Base-by-base conservation (phyloP, 495 filamentous ascomycete species). In the Pseudoneurospora amorphoporcata region DNA sequence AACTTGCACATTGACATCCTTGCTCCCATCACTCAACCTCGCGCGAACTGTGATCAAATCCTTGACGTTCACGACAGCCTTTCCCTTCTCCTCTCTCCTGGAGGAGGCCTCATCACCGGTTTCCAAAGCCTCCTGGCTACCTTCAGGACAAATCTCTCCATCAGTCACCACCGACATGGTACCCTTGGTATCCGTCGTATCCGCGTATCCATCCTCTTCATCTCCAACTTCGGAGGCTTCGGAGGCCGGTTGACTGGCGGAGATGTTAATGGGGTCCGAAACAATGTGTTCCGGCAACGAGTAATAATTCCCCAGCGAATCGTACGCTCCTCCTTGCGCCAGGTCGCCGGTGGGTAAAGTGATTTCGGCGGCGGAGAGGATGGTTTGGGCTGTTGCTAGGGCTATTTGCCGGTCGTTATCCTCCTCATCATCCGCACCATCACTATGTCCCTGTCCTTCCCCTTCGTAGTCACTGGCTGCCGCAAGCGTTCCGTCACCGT, bases 261-360 rank as follows among this genome's bases (percentile, higher is more conserved):
- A 81, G 6, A 96, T 77, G 75, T 96, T 94, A 61, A 82, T 81
- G 8, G 94, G 94, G 79, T 94, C 92, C 69, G 87, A 84, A 9
- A 94, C 89, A 35, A 95, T 87, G 80, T 92, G 90, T 77, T 90
- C 88, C 7, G 92, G 92, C 23, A 97, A 74, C 8, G 88, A 83
- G 78, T 97, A 98, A 71, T 90, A 84, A 58, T 89, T 90, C 0
- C 94, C 94, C 61, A 88, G 81, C 47, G 90, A 85, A 81, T 97
- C 94, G 75, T 94, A 98, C 8, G 87, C 90, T 3, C 94, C 94
- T 4, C 53, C 53, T 47, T 91, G 85, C 17, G 87, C 87, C 10
- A 93, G 77, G 78, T 94, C 86, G 37, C 90, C 90, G 0, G 89
- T 94, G 2, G 94, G 93, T 43, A 95, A 83, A 2, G 92, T 97